These are phyloP conservation scores for Hypoxylon sp. DNA, from an alignment of 2,329 filamentous ascomycete genomes.

Conservation along the genomic window DNA sequence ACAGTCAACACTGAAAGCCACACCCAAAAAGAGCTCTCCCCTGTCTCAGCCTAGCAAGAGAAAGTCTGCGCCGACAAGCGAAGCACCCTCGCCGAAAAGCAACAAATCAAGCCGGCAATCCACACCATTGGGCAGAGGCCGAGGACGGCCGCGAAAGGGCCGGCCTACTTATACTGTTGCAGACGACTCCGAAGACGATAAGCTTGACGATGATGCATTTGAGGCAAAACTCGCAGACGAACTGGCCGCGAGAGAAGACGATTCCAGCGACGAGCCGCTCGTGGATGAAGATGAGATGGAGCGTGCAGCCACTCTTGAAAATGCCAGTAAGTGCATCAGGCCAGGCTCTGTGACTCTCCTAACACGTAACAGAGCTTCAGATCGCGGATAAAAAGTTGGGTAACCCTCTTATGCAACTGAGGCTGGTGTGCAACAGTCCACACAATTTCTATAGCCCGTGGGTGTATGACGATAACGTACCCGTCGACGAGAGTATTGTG, in stretches of 20 bases:
- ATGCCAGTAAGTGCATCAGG: slow-evolving; percentile 70
- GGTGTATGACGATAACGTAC: slow-evolving; percentile 63
- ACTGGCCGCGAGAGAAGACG: slow-evolving; percentile 53
- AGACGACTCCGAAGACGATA: slow-evolving; percentile 66
- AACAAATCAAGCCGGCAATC: slow-evolving; percentile 76
- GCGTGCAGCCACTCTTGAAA: slow-evolving; percentile 71
- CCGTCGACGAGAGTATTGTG: slow-evolving; percentile 81
- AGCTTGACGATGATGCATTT: slow-evolving; percentile 82
- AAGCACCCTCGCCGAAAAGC: slow-evolving; percentile 67
- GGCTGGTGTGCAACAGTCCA: slow-evolving; percentile 89
- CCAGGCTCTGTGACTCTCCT: slow-evolving; percentile 32
- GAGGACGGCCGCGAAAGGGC: slow-evolving; percentile 57
- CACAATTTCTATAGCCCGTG: slow-evolving; percentile 98
- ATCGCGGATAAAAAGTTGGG: slow-evolving; percentile 91
- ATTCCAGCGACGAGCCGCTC: slow-evolving; percentile 44
- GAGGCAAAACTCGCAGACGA: slow-evolving; percentile 78
- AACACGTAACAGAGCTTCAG: slow-evolving; percentile 69
- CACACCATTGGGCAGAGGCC: slow-evolving; percentile 68
- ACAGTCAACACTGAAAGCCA: slow-evolving; percentile 36
- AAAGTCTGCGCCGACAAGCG: slow-evolving; percentile 46
- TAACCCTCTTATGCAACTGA: slow-evolving; percentile 90
- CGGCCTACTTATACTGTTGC: slow-evolving; percentile 61
- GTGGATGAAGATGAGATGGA: slow-evolving; percentile 68
- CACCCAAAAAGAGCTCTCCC: slow-evolving; percentile 23
- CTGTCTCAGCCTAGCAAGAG: slow-evolving; percentile 44